A percentile compares a stretch with the other conserved stretches of the same genome.
phyloP scores from a whole-genome alignment of 345 rosid species.

The Bretschneidera sinensis region DNA sequence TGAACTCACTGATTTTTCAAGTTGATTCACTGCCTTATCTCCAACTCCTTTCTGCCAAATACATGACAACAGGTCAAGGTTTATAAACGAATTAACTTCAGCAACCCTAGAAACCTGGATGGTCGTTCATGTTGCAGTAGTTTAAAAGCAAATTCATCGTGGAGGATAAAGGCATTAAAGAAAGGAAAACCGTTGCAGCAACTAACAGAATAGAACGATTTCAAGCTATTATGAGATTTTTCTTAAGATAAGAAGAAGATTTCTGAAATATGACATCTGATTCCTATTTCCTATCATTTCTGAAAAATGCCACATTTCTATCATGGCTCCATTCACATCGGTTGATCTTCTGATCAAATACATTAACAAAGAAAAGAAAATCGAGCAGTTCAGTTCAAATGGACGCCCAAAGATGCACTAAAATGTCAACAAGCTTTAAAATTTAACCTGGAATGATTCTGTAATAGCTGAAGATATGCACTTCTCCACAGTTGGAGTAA shows the following conservation, averaged over 20 bases:
- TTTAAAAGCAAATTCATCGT: slow-evolving; percentile 6
- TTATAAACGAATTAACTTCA: not conserved
- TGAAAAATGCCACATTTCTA: not conserved
- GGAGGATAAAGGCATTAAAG: not conserved
- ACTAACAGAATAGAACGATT: not conserved
- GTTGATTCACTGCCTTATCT: slow-evolving; percentile 58
- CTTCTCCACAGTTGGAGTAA: slow-evolving; percentile 54
- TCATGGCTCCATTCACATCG: not conserved
- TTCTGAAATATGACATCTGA: not conserved
- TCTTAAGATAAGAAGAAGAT: not conserved
- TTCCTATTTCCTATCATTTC: not conserved
- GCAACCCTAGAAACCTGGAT: not conserved
- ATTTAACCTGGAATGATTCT: slow-evolving; percentile 67
- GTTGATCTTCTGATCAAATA: not conserved
- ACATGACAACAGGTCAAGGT: slow-evolving; percentile 13
- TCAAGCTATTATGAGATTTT: not conserved
- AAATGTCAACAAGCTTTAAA: not conserved
- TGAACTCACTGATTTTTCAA: slow-evolving; percentile 57
- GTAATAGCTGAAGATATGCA: slow-evolving; percentile 46
- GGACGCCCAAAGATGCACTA: not conserved
- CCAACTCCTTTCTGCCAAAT: slow-evolving; percentile 65
- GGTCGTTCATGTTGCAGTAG: not conserved
- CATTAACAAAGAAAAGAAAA: not conserved
- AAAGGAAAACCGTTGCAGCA: slow-evolving; percentile 4
- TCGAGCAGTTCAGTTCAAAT: slow-evolving; percentile 3